Base-by-base conservation (phyloP, 1,139 yeast species). In the Hyphopichia burtonii region DNA sequence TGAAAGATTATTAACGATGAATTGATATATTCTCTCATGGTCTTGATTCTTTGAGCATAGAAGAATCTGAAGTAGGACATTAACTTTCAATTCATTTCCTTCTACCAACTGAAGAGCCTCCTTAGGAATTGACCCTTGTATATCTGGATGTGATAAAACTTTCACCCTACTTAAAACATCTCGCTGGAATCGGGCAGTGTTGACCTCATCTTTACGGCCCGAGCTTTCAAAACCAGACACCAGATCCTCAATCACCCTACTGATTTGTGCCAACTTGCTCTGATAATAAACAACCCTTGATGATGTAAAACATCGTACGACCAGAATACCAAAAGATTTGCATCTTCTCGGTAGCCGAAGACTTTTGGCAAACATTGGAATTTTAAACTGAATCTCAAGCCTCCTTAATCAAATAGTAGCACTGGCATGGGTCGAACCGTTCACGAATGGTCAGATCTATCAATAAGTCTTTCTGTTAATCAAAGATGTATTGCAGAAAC, bases 1-100 rank as follows among this genome's bases (percentile, higher is more conserved):
- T 10, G 11, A 4, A n/a, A 48, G 34, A 31, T 46, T 43, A 4
- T 36, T 17, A 7, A 41, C 37, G 9, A 48, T 43, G 31, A 39
- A 48, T 20, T 38, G 36, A 25, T 37, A 48, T 12, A 44, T 18
- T 8, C 11, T 12, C 14, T 32, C 23, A 14, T 32, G 11, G 11
- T 35, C 31, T 8, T 31, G 19, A 17, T 16, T 14, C 5, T 16
- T 10, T 11, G 14, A 17, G 15, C 11, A 5, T 9, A 42, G 12
- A 4, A 30, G 37, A 2, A 33, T 11, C 14, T 44, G 45, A 14
- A 44, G 41, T n/a, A 15, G 8, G 3, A 44, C 16, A 34, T 44
- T 44, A 3, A 19, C 34, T 22, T 15, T 30, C 8, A 38, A 4
- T 5, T 34, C 36, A 15, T 12, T n/a, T n/a, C n/a, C 17, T 6